These are phyloP conservation scores for Trametes punicea DNA, from an alignment of 768 basidiomycete species.

Conservation along the genomic window DNA sequence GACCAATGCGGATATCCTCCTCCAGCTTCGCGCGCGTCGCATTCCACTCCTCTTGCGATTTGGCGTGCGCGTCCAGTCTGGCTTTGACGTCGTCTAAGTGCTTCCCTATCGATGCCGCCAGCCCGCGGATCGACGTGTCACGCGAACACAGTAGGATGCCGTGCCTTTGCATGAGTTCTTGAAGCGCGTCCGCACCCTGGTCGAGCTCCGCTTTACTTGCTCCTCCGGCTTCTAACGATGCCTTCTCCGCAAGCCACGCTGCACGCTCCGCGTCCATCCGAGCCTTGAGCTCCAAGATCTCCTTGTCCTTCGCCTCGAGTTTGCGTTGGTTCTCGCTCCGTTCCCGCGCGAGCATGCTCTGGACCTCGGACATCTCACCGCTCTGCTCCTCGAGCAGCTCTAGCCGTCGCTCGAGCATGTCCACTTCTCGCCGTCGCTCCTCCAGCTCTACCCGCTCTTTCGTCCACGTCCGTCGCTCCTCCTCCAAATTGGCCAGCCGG, in stretches of 20 bases:
- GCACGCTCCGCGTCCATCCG: conserved; percentile 45
- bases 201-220: conserved; percentile 42
- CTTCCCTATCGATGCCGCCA: conserved; percentile 28
- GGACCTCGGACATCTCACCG: conserved; percentile 41
- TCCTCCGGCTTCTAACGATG: conserved; percentile 39
- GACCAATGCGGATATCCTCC: conserved; percentile 15
- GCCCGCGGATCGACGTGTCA: conserved; percentile 24
- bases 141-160: conserved; percentile 47
- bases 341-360: conserved; percentile 36
- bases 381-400: conserved; percentile 41
- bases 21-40: conserved; percentile 21
- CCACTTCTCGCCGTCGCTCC: conserved; percentile 31
- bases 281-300: conserved; percentile 40
- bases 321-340: conserved; percentile 23
- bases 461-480: conserved; percentile 51
- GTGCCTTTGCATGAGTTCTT: conserved; percentile 52
- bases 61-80: conserved; percentile 20
- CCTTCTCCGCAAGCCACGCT: conserved; percentile 50
- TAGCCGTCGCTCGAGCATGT: conserved; percentile 41
- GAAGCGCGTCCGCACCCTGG: conserved; percentile 45
- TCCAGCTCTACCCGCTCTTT: conserved; percentile 43
- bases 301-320: conserved; percentile 30
- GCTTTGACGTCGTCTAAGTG: conserved; percentile 27
- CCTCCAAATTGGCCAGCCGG: conserved; percentile 35
- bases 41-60: conserved; percentile 25